Evolutionary conservation across 2,329 filamentous ascomycete species (phyloP).

Genomic region (Neonectria ditissima): DNA sequence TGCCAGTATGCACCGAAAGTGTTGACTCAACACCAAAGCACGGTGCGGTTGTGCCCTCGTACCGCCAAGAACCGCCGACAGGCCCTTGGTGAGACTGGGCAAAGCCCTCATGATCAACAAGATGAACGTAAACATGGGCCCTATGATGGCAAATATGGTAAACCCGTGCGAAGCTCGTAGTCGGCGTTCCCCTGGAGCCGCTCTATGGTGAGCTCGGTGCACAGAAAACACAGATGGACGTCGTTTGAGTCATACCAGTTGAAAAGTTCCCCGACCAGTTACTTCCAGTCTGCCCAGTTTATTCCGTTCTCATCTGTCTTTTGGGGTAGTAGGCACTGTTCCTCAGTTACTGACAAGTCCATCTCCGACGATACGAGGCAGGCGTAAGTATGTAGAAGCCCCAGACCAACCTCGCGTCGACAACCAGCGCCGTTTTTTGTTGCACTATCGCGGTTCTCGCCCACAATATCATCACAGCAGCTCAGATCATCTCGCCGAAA

Average conservation of each 20-base stretch:
- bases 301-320: not conserved
- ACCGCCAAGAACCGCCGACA: no score
- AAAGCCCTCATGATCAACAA: no score
- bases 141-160: not conserved
- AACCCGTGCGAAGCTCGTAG: not conserved
- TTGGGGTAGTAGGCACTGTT: conserved; percentile 50
- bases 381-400: conserved; percentile 51
- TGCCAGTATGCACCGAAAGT: no score
- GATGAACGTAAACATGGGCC: not conserved
- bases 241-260: conserved; percentile 20
- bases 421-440: no score
- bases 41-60: no score
- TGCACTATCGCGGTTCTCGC: no score
- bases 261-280: conserved; percentile 47
- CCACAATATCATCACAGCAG: no score
- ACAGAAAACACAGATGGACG: conserved; percentile 53
- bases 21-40: no score
- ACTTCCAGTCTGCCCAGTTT: conserved; percentile 49
- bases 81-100: no score
- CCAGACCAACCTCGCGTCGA: not conserved
- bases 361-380: conserved; percentile 50
- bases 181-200: not conserved
- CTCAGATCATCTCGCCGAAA: not conserved
- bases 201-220: conserved; percentile 55
- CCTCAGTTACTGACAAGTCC: conserved; percentile 51